These are phyloP conservation scores for Candida tammaniensis DNA, from an alignment of 805 yeast genomes.

Conservation along the genomic window DNA sequence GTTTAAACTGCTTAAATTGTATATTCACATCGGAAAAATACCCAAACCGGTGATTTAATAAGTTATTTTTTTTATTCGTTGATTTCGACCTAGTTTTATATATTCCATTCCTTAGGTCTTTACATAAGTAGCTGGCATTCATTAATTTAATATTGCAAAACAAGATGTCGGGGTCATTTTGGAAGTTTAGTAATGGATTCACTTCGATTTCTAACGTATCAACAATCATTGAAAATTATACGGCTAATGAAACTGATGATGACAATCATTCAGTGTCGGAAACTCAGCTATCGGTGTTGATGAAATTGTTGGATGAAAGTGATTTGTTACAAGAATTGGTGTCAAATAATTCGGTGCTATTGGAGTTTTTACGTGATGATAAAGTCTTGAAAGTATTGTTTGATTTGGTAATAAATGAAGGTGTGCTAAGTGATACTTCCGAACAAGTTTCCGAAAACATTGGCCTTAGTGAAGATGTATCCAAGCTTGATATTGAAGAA, in stretches of 20 bases:
- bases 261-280: slow-evolving; percentile 9
- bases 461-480: slow-evolving; percentile 6
- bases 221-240: slow-evolving; percentile 35
- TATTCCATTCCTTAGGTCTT: no score
- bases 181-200: slow-evolving; percentile 48
- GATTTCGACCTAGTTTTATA: no score
- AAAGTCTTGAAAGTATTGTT: slow-evolving; percentile 33
- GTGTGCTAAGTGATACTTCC: no score
- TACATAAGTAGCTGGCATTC: no score
- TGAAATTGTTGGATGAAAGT: slow-evolving; percentile 39
- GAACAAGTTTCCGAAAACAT: slow-evolving; percentile 9
- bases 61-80: no score
- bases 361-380: slow-evolving; percentile 42
- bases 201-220: slow-evolving; percentile 41
- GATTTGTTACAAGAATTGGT: slow-evolving; percentile 43
- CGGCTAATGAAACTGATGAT: slow-evolving; percentile 17
- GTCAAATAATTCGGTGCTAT: slow-evolving; percentile 39
- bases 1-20: no score
- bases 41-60: no score
- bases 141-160: no score
- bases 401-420: slow-evolving; percentile 36
- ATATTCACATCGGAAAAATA: no score
- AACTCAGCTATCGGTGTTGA: slow-evolving; percentile 13
- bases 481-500: slow-evolving; percentile 2
- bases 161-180: slow-evolving; percentile 45